Base-by-base conservation (phyloP, 1,284 basidiomycete genomes). In the Meira nashicola region DNA sequence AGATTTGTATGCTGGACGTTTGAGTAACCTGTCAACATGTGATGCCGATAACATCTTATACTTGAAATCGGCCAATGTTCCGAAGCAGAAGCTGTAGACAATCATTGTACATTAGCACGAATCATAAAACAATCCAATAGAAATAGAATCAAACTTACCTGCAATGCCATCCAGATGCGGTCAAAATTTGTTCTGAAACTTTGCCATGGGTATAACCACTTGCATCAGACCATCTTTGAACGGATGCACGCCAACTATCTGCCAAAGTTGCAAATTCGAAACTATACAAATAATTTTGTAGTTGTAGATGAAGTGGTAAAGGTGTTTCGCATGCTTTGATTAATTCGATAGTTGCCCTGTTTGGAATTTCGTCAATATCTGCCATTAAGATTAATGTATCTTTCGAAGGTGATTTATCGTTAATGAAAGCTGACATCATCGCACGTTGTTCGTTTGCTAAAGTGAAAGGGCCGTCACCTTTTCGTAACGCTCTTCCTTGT, bases 291-390 rank as follows among this genome's bases (percentile, higher is more conserved):
- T 84, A 88, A 67, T 86, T 85, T 43, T 83, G 82, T 63, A 88
- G 79, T 65, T 86, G 84, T 2, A 88, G 82, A 67, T 88, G 87
- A 15, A 89, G 79, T 3, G 83, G 80, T 17, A 74, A 63, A 2
- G 83, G 83, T 64, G 84, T 84, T 49, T 83, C 81, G 74, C 87
- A 89, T n/a, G 80, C 71, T 59, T 82, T 82, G 44, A 88, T 80
- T 0, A 89, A 81, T 19, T 79, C 67, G 9, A 87, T 74, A 14
- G 87, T 85, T 60, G 84, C 81, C 15, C 79, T 73, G 0, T 84
- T 82, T 3, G 86, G 84, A 54, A 88, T 82, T 77, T 88, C 87
- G 76, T 88, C 87, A 14, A 87, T 80, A 72, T 89, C 87, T 8
- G 84, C 83, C 82, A 86, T 85, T 60, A 88, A 73, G 37, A 88